A percentile compares a stretch with the other conserved stretches of the same genome.
phyloP scores from a whole-genome alignment of 2,329 filamentous ascomycete genomes.

The Alternaria sp. region DNA sequence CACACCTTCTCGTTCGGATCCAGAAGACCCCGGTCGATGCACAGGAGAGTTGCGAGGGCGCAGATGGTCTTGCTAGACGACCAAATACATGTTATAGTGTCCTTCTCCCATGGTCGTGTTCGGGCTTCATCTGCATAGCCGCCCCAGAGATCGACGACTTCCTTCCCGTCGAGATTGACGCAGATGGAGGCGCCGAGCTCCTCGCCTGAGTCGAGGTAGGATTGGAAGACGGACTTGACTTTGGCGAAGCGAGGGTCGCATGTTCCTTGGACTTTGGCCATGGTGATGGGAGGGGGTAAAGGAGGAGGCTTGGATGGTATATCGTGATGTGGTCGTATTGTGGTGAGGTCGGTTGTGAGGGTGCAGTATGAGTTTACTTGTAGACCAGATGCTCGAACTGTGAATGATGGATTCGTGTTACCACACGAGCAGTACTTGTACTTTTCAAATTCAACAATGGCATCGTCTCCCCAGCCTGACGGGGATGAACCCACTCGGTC shows the following conservation, averaged over 20 bases:
- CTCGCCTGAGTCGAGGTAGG: conserved; percentile 13
- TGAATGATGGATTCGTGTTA: fast-evolving
- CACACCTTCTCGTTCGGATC: conserved; percentile 22
- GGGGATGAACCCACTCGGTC: neutral
- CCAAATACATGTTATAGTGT: conserved; percentile 27
- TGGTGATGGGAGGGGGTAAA: neutral
- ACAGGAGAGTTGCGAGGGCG: conserved; percentile 18
- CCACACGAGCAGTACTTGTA: neutral
- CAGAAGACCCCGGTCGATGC: conserved; percentile 19
- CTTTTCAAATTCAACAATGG: neutral
- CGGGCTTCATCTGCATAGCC: conserved; percentile 17
- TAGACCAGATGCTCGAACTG: neutral
- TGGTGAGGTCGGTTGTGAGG: neutral
- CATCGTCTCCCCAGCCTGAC: neutral
- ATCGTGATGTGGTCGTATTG: neutral
- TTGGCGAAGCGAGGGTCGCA: conserved; percentile 20
- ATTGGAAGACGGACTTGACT: conserved; percentile 15
- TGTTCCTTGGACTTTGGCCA: conserved; percentile 17
- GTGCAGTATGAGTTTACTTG: neutral
- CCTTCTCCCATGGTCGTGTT: conserved; percentile 16
- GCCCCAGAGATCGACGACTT: conserved; percentile 28
- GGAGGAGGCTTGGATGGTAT: neutral
- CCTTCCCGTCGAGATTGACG: conserved; percentile 23
- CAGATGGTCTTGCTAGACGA: conserved; percentile 22
- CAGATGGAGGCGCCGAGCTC: conserved; percentile 26